Evolutionary conservation across 345 rosid species (phyloP), one percentile per base, ranked within the genome.

Genomic region (Corchorus olitorius): DNA sequence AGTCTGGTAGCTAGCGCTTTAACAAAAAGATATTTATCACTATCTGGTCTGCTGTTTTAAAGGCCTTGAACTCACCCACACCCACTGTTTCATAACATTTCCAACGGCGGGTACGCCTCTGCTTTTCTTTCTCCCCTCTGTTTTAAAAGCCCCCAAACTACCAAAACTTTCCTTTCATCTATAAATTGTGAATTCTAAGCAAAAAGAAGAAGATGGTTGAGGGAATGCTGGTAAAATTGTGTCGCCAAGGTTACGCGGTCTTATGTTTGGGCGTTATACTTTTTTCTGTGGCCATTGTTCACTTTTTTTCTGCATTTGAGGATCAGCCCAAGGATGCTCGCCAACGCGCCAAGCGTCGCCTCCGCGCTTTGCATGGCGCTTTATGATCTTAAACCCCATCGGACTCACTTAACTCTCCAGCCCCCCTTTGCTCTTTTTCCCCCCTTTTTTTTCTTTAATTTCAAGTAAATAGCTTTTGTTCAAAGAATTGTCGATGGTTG

Each of bases 171-270:
- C 19, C 19, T 54, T 17, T 27, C 27, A 27, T 27, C 27, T 27
- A 27, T 27, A 27, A 27, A 27, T 27, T 27, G 27, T 27, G 27
- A 27, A 27, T 27, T 27, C 27, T 27, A 27, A 27, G 27, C 27
- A 27, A 27, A 27, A 27, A 27, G 27, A 27, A 27, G 27, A 39
- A 76, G 58, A 77, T 70, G n/a, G 58, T 59, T 34, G 77, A 46
- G 54, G 83, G 69, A 13, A 52, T 86, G 70, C 35, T 84, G 10
- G 81, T 79, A 71, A 82, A 64, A 53, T 8, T 87, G 58, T 81
- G 79, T 5, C 82, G 87, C 6, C 81, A 74, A 43, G 80, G 86
- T 77, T 85, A 85, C 35, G 86, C 83, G 2, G 79, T 82, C 22
- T 20, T 80, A 34, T 82, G 83, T 52, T 65, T 85, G 68, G 78